Conservation (phyloP, 257 asterid genomes). For the Solanum rostratum region DNA sequence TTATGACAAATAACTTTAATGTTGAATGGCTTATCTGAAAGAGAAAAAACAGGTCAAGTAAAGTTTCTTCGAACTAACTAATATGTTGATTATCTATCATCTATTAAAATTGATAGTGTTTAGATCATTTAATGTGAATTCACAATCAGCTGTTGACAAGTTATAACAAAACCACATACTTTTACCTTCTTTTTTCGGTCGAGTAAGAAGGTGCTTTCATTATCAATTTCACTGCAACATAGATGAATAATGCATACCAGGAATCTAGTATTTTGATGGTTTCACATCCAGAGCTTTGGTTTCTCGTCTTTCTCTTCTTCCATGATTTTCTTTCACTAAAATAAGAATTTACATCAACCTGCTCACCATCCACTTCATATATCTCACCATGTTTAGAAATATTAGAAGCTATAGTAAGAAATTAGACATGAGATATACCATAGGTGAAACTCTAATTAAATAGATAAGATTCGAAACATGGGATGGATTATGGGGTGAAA, state of each 20-base stretch:
- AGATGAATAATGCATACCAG: conserved; percentile 28
- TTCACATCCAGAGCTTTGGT: conserved; percentile 8
- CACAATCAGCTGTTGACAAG: neutral
- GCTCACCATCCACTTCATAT: conserved; percentile 70
- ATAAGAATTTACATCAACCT: conserved; percentile 66
- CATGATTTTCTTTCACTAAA: conserved; percentile 19
- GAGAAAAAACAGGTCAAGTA: too few relatives aligned
- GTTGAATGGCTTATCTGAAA: too few relatives aligned
- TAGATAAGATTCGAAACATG: too few relatives aligned
- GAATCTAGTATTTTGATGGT: conserved; percentile 47
- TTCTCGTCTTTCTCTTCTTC: conserved; percentile 14
- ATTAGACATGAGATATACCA: too few relatives aligned
- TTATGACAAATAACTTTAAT: too few relatives aligned
- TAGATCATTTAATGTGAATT: neutral
- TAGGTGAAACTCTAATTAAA: too few relatives aligned
- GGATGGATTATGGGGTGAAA: too few relatives aligned
- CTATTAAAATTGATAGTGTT: neutral
- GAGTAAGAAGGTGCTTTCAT: neutral
- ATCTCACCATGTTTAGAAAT: conserved; percentile 66
- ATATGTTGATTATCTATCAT: neutral
- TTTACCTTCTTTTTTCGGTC: neutral
- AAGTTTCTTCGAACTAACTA: too few relatives aligned
- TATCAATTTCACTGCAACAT: neutral
- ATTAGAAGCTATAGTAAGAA: too few relatives aligned
- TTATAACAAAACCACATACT: too few relatives aligned